Percentiles rank a stretch among this genome's conserved stretches.
Evolutionary conservation across 495 filamentous ascomycete species (phyloP).

Genomic region (Penicillium turbatum): DNA sequence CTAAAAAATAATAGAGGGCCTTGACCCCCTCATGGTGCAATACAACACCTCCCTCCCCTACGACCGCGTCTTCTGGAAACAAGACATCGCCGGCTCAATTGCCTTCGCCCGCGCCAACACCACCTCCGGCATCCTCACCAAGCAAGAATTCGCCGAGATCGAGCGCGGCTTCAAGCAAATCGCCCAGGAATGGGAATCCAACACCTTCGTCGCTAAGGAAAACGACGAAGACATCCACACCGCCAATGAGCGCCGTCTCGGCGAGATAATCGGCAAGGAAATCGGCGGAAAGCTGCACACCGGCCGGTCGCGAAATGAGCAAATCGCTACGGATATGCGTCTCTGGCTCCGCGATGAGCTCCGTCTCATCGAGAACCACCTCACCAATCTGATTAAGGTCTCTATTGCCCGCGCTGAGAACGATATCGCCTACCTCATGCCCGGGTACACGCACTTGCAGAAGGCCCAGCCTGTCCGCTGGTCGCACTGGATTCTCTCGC

Average conservation of each 20-base stretch:
- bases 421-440: conserved; percentile 65
- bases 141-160: conserved; percentile 70
- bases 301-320: conserved; percentile 87
- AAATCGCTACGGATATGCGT: conserved; percentile 90
- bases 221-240: conserved; percentile 75
- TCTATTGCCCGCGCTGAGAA: conserved; percentile 69
- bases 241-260: conserved; percentile 85
- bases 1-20: conserved; percentile 51
- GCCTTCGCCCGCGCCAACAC: conserved; percentile 84
- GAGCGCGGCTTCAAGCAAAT: conserved; percentile 69
- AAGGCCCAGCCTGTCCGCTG: conserved; percentile 86
- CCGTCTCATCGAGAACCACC: conserved; percentile 61
- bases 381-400: conserved; percentile 68
- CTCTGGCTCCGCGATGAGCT: conserved; percentile 84
- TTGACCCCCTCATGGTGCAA: conserved; percentile 82
- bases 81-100: conserved; percentile 77
- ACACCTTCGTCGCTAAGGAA: conserved; percentile 42
- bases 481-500: conserved; percentile 81
- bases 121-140: conserved; percentile 69
- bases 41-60: conserved; percentile 87
- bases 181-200: conserved; percentile 65
- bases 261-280: conserved; percentile 83
- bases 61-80: conserved; percentile 75
- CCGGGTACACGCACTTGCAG: conserved; percentile 85
- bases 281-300: conserved; percentile 92